Evolutionary conservation across 129 eudicot species (phyloP).

Genomic region (Pittosporum tobira): DNA sequence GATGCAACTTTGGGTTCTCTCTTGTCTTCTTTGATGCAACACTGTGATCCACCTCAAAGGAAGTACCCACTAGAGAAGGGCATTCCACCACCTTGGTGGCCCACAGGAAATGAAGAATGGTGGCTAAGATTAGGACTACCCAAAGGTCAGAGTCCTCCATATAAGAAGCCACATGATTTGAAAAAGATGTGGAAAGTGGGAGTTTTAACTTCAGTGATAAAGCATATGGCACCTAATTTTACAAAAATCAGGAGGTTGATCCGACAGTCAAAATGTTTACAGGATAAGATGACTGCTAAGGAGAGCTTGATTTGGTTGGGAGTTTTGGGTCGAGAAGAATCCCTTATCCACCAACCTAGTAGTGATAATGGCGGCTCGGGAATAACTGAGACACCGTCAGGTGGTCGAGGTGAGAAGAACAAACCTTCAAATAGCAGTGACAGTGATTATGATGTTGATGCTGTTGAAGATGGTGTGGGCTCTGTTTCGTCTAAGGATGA

Average conservation of each 20-base stretch:
- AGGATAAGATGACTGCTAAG: conserved; percentile 90
- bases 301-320: conserved; percentile 86
- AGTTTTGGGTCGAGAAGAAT: conserved; percentile 72
- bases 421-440: conserved; percentile 51
- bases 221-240: conserved; percentile 93
- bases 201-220: conserved; percentile 82
- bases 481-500: conserved; percentile 68
- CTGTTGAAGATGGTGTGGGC: conserved; percentile 37
- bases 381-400: conserved; percentile 48
- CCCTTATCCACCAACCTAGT: conserved; percentile 42
- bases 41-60: conserved; percentile 82
- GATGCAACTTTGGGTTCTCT: conserved; percentile 94
- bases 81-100: conserved; percentile 98
- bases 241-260: conserved; percentile 69
- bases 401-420: conserved; percentile 39
- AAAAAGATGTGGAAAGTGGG: conserved; percentile 97
- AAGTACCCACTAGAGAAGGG: conserved; percentile 83
- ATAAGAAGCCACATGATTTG: conserved; percentile 94
- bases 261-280: conserved; percentile 62
- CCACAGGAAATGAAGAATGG: conserved; percentile 80
- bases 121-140: conserved; percentile 61
- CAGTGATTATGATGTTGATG: conserved; percentile 74
- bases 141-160: conserved; percentile 67
- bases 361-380: conserved; percentile 64
- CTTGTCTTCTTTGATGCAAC: conserved; percentile 88